Percentiles rank a stretch among this genome's conserved stretches.
These are phyloP conservation scores for Pythium rhizo-oryzae DNA, from an alignment of 352 stramenopile species.

Conservation along the genomic window DNA sequence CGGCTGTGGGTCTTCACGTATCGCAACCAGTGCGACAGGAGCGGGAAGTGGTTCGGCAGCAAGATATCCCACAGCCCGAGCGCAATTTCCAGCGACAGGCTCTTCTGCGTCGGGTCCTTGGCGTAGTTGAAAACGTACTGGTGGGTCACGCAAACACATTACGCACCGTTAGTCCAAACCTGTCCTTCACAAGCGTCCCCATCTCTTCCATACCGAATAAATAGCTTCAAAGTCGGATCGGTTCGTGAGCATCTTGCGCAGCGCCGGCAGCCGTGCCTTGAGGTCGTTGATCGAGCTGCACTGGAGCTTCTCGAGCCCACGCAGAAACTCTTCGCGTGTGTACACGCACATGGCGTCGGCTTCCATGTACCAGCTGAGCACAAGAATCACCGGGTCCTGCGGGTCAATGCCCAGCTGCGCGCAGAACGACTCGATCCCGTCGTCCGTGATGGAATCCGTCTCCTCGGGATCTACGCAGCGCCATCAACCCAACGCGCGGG, in stretches of 20 bases:
- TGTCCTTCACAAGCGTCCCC: neutral
- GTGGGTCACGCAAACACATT: conserved; percentile 25
- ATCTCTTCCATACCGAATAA: conserved; percentile 66
- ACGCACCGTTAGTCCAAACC: no score
- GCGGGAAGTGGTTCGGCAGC: conserved; percentile 62
- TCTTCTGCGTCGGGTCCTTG: conserved; percentile 86
- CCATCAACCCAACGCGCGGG: conserved; percentile 7
- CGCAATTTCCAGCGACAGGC: conserved; percentile 71
- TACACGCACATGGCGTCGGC: conserved; percentile 80
- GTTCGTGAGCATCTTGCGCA: conserved; percentile 56
- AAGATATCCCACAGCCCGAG: conserved; percentile 75
- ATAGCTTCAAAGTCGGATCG: conserved; percentile 63
- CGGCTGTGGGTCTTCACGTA: conserved; percentile 68
- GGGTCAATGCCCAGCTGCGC: conserved; percentile 68
- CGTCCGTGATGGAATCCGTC: conserved; percentile 69
- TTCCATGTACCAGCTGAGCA: conserved; percentile 81
- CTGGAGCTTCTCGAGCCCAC: conserved; percentile 69
- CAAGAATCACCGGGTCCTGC: conserved; percentile 81
- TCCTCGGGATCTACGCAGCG: conserved; percentile 51
- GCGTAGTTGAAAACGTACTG: conserved; percentile 86
- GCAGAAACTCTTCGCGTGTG: conserved; percentile 69
- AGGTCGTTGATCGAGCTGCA: conserved; percentile 65
- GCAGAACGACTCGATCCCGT: conserved; percentile 79
- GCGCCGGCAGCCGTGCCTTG: conserved; percentile 44
- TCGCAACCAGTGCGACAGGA: conserved; percentile 67